Base-by-base conservation (phyloP, 768 basidiomycete species). In the Serendipita sp. region DNA sequence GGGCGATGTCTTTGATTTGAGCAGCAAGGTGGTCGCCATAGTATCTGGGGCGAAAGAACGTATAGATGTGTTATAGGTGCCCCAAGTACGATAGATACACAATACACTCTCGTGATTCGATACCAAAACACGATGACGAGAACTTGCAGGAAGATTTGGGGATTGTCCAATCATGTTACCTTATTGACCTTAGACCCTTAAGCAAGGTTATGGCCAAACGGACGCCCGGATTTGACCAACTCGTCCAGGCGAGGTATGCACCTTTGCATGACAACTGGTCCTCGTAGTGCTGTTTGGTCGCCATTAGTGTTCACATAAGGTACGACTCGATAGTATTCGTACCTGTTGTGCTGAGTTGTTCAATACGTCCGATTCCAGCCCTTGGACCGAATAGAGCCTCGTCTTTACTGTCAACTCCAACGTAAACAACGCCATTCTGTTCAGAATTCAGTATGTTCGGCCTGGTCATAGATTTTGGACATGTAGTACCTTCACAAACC, bases 21-120 rank as follows among this genome's bases (percentile, higher is more conserved):
- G 73, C 48, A 74, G 79, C 3, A 79, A 77, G 69, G 83, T 84
- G 4, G 75, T 78, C 5, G 84, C 78, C 11, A 72, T 85, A 44
- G 72, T 86, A 45, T 85, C 83, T n/a, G 28, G 56, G 32, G 35
- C 56, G 16, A 60, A 37, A 32, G 56, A 35, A n/a, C 28, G 16
- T 24, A 35, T 60, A 35, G 56, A 60, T 35, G 35, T 60, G 18
- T 10, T 60, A 28, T 60, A 60, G 56, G 32, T 37, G 35, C 48
- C 10, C 32, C 32, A 53, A 8, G 38, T 13, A 41, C 7, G 38
- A 41, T 41, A 41, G 7, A 41, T 41, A 41, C 7, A 41, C 38
- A 41, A 41, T 24, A 24, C 24, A 24, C 24, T 24, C 24, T 24
- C 24, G 38, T 7, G 38, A 41, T 41, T 41, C 13, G 38, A 5